Evolutionary conservation across 2,329 filamentous ascomycete species (phyloP), one percentile per base, ranked within the genome.

Genomic region (Hypoxylon sp.): DNA sequence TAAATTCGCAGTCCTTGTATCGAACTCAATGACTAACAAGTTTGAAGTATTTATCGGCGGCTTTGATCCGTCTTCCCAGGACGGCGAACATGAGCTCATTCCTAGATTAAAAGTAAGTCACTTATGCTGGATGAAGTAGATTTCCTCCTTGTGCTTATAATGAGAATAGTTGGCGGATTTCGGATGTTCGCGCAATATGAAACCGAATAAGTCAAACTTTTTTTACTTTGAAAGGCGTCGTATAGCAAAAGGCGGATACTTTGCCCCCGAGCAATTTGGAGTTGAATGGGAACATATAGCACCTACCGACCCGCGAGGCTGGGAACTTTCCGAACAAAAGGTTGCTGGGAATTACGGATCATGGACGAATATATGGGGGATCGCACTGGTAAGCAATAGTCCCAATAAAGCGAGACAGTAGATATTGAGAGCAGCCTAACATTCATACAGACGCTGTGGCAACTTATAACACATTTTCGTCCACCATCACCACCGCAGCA

Each of bases 221-320:
- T 75, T 70, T 24, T 73, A 74, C 31, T 8, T 22, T 0, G n/a
- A 35, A 1, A 44, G n/a, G 19, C 64, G 71, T 55, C 10, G 13
- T 0, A 9, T 3, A 0, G 68, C 13, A 10, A 73, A 75, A 59
- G 14, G 9, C 0, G 59, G 65, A 14, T 67, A 65, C 10, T 65
- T 17, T 5, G 63, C 72, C 17, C 73, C 74, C 31, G 74, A 73
- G 59, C 72, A 76, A 69, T 76, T 74, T 44, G 69, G 72, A 14
- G 1, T 22, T 5, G 71, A 76, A 0, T 75, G 74, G 74, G 71
- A 76, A 1, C 56, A 65, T 22, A 24, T 73, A 13, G 13, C 2
- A 0, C 9, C 26, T 31, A 33, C 14, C 13, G n/a, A 44, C 1
- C 5, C 11, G 2, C 1, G 24, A 13, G 71, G 72, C 9, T 48